Base-by-base conservation (phyloP, 495 filamentous ascomycete genomes). In the Immersiella caudata region DNA sequence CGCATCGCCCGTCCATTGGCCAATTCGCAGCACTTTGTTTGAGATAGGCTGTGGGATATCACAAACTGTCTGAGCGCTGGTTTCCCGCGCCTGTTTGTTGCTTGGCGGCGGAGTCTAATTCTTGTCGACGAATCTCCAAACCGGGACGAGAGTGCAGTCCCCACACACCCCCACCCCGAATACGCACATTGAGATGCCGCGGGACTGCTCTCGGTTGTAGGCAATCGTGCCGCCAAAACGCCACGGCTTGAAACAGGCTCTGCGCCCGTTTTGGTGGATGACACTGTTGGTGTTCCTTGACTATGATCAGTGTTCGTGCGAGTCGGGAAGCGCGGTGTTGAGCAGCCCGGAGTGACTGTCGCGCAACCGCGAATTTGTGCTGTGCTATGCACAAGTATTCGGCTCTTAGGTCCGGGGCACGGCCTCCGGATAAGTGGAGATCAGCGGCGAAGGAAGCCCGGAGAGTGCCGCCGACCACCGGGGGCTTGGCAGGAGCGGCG, bases 1-100 rank as follows among this genome's bases (percentile, higher is more conserved):
- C 16, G 12, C 21, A 14, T 61, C 60, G 64, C 9, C 27, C 59
- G 20, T 66, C 66, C 12, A 72, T 72, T 72, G 70, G 70, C 57
- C 67, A 65, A 69, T 68, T 60, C 24, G 62, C 40, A n/a, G 24
- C 50, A 22, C 8, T 57, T 36, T n/a, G 46, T 56, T 62, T 62
- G 62, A 49, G 55, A 46, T 62, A 40, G 60, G 60, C 40, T 49
- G 50, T 29, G 21, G 60, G 36, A 27, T 25, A 25, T 29, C 21
- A 27, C 50, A 24, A 64, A 3, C 8, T 64, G 51, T 56, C 62
- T 56, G 62, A 64, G 62, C 62, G 62, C 57, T 40, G 35, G 57
- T 35, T 60, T 60, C 57, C 57, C 29, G 57, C 29, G 26, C 57
- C 29, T 33, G 29, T 60, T 60, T 60, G 57, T 29, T 16, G 57